phyloP scores from a whole-genome alignment of 2,329 filamentous ascomycete species.

The Monosporascus sp. region DNA sequence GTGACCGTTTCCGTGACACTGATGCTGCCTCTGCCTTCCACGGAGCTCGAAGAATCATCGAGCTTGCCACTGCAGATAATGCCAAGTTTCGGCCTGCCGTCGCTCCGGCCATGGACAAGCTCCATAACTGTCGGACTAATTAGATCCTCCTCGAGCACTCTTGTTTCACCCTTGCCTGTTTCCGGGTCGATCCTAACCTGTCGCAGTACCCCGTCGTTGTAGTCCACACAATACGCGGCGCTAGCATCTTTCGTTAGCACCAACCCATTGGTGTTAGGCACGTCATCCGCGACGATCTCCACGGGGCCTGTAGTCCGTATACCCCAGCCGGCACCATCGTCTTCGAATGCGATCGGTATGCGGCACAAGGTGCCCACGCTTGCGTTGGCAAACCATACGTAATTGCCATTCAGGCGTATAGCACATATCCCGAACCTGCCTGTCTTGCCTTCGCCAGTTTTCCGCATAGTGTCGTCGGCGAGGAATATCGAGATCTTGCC shows the following conservation, averaged over 20 bases:
- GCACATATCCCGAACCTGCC: slow-evolving; percentile 24
- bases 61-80: slow-evolving; percentile 27
- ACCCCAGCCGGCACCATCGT: slow-evolving; percentile 11
- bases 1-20: slow-evolving; percentile 20
- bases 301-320: slow-evolving; percentile 19
- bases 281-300: slow-evolving; percentile 16
- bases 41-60: slow-evolving; percentile 25
- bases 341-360: slow-evolving; percentile 17
- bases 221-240: slow-evolving; percentile 22
- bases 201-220: slow-evolving; percentile 19
- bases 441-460: slow-evolving; percentile 10
- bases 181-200: not conserved
- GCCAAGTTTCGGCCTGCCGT: slow-evolving; percentile 18
- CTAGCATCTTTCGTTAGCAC: slow-evolving; percentile 17
- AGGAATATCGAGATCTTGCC: slow-evolving; percentile 16
- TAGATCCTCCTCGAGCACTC: slow-evolving; percentile 18
- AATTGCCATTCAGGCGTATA: slow-evolving; percentile 17
- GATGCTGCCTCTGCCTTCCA: slow-evolving; percentile 21
- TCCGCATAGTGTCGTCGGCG: slow-evolving; percentile 21
- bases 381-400: slow-evolving; percentile 27
- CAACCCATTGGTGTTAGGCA: slow-evolving; percentile 25
- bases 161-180: slow-evolving; percentile 9
- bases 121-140: slow-evolving; percentile 25
- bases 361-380: slow-evolving; percentile 23
- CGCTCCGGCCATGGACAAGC: slow-evolving; percentile 7